Base-by-base conservation (phyloP, 2,329 filamentous ascomycete genomes). In the Pezizomycotina sp. region DNA sequence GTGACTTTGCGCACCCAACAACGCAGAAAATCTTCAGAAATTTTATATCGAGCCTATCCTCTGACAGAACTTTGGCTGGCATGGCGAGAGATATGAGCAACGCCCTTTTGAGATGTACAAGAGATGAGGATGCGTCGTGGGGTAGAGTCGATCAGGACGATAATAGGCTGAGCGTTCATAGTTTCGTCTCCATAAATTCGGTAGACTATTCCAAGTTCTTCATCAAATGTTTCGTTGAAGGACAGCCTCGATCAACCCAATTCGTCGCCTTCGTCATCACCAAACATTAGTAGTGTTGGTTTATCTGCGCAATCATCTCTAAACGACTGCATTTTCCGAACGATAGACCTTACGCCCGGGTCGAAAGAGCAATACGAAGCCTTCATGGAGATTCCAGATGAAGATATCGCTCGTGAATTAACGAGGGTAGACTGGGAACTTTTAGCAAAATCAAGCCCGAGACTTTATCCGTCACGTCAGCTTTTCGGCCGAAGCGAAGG, bases 371-470 rank as follows among this genome's bases (percentile, higher is more conserved):
- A 89, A 42, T 98, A 89, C 65, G 81, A 84, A 48, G 72, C 77
- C 33, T 79, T 95, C 48, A 92, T 95, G 75, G 78, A 80, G 22
- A 76, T 77, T 15, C 67, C 78, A 1, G 77, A 91, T 34, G 80
- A 92, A 43, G 71, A 82, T 31, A 76, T 95, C 48, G 86, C 86
- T 10, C 75, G 77, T 42, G 89, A 98, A 57, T 68, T 98, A 52
- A 95, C 89, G 3, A 69, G 86, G 43, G 92, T 98, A 36, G 89
- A 98, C 59, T 95, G 86, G 86, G 74, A 91, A 56, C 89, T 95
- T 77, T 93, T 57, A 91, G 80, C 34, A 84, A 83, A 1, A 92
- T 95, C 44, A 74, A 82, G 16, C 79, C 92, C 79, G 89, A 40
- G 89, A 98, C 58, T 72, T 95, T 31, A 77, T 95, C 26, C 77